Evolutionary conservation across 805 yeast species (phyloP), one percentile per base, ranked within the genome.

Genomic region (Candida insectalens): DNA sequence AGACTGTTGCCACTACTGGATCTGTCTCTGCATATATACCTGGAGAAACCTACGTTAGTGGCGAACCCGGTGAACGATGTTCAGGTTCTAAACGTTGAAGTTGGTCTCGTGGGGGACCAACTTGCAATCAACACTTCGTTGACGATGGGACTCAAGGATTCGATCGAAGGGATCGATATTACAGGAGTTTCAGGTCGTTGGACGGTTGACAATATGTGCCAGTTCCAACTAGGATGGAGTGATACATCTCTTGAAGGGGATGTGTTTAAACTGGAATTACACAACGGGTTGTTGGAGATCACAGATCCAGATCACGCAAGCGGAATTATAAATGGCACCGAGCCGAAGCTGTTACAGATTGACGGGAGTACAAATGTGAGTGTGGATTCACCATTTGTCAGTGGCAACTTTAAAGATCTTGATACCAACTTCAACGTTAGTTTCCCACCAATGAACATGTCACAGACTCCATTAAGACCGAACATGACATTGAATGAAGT

Each of bases 401-500:
- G 9, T 3, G 19, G 37, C 6, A 14, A 19, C 8, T 41, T 40
- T 13, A 25, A 19, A 3, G 39, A 34, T 25, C 23, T 41, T 20
- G 20, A 27, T n/a, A 42, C 41, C 6, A 4, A 16, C 4, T 19
- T 39, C 15, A n/a, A n/a, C n/a, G n/a, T n/a, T n/a, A 21, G 23
- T 8, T 8, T 21, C 23, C 23, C 23, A 8, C 10, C 23, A 21
- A 8, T 21, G 23, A 21, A 21, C 10, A 21, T 10, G 7, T 21
- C 23, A 21, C 10, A 8, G 23, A 7, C 23, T 7, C 10, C 23
- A n/a, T n/a, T n/a, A n/a, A n/a, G n/a, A n/a, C n/a, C n/a, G n/a
- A n/a, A 16, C 4, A 22, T 40, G 9, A 32, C 28, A n/a, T 30
- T 50, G 10, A 26, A 42, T 13, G 34, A 35, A 4, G 19, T 47